Evolutionary conservation across 2,329 filamentous ascomycete genomes (phyloP).

Genomic region (Microthyrium microscopicum): DNA sequence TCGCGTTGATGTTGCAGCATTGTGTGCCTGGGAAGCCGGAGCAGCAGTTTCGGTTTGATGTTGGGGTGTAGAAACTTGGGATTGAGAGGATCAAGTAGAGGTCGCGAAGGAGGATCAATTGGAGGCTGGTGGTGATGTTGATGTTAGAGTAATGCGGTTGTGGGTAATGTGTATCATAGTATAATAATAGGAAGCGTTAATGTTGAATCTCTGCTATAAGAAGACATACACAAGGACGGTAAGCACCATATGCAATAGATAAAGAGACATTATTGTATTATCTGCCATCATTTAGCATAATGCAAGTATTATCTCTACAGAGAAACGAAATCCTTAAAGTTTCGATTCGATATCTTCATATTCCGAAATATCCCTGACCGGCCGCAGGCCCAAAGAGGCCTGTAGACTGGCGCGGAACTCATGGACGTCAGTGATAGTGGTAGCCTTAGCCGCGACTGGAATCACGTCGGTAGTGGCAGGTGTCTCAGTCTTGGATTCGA

Average conservation of each 20-base stretch:
- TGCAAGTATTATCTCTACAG: not conserved
- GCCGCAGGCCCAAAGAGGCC: constrained; percentile 54
- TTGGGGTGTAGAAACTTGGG: not conserved
- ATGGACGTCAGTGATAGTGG: constrained; percentile 60
- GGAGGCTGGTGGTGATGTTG: not conserved
- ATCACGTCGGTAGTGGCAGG: constrained; percentile 13
- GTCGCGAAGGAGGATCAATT: not conserved
- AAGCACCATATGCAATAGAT: not conserved
- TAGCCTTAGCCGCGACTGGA: constrained; percentile 27
- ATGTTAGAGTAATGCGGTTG: not conserved
- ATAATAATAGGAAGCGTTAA: not conserved
- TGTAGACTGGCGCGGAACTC: constrained; percentile 62
- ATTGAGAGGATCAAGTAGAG: not conserved
- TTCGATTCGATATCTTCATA: constrained; percentile 80
- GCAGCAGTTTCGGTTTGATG: not conserved
- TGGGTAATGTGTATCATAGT: not conserved
- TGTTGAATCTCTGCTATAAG: not conserved
- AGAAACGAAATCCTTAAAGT: constrained; percentile 34
- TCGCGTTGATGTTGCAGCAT: no score
- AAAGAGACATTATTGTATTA: not conserved
- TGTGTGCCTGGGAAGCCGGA: no score
- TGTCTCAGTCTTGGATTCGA: constrained; percentile 18
- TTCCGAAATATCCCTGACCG: constrained; percentile 59
- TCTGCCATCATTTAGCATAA: not conserved
- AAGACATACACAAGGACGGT: not conserved